A percentile compares a stretch with the other conserved stretches of the same genome.
Evolutionary conservation across 2,329 filamentous ascomycete genomes (phyloP).

Genomic region (Aspergillus fijiensis): DNA sequence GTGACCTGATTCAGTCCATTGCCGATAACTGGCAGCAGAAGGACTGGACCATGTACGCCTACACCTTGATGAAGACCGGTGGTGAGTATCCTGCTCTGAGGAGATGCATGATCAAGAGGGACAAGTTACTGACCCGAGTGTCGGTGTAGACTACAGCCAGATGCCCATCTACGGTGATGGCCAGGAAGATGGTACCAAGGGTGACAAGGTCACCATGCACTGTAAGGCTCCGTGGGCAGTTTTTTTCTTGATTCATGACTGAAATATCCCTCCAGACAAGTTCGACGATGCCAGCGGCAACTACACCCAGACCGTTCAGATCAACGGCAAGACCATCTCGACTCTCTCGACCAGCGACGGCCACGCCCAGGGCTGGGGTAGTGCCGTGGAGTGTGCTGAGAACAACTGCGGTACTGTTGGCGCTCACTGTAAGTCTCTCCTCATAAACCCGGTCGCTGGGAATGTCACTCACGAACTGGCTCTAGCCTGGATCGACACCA

Average conservation of each 20-base stretch:
- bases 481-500: slow-evolving; percentile 43
- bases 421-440: slow-evolving; percentile 34
- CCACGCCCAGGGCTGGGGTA: slow-evolving; percentile 46
- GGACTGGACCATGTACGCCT: slow-evolving; percentile 45
- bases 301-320: slow-evolving; percentile 28
- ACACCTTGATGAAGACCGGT: slow-evolving; percentile 19
- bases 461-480: not conserved
- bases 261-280: slow-evolving; percentile 27
- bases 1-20: slow-evolving; percentile 51
- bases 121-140: not conserved
- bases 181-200: slow-evolving; percentile 22
- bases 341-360: slow-evolving; percentile 47
- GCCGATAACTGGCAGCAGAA: slow-evolving; percentile 38
- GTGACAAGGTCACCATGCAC: slow-evolving; percentile 44
- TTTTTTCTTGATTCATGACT: not conserved
- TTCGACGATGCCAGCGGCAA: slow-evolving; percentile 56
- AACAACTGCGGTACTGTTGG: slow-evolving; percentile 43
- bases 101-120: not conserved
- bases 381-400: slow-evolving; percentile 43
- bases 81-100: slow-evolving; percentile 9
- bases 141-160: slow-evolving; percentile 18
- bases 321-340: slow-evolving; percentile 41
- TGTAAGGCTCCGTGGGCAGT: slow-evolving; percentile 20
- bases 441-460: fast-evolving
- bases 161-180: slow-evolving; percentile 35